Evolutionary conservation across 73 alveolate species (phyloP), one percentile per base, ranked within the genome.

Genomic region (Paramecium octaurelia): DNA sequence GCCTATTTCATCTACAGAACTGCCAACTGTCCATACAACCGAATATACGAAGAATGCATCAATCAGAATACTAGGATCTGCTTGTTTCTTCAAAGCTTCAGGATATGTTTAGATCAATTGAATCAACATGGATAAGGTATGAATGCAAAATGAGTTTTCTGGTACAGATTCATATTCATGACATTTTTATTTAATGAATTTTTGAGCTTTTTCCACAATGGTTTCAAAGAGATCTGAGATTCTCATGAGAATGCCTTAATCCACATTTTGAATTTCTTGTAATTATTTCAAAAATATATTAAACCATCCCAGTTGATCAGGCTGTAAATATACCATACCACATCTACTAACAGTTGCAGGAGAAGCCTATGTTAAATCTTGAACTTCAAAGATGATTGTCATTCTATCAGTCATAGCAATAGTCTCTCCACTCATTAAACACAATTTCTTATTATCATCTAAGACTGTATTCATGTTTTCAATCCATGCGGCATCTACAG

Each of bases 261-360:
- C 94, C 12, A 64, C 35, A 35, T 85, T 46, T 44, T 84, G 84
- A 14, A 92, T 43, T 6, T 84, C 60, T 14, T 38, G 27, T 18
- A 92, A 24, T 58, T 80, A 59, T 93, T 60, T 88, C 84, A 35
- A 50, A 58, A 58, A 20, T n/a, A 58, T 86, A 89, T 60, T 88
- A 46, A 60, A 93, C 95, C 98, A 94, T 7, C 99, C 99, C 48
- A 97, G 64, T 59, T 95, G 83, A 24, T 96, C 97, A 85, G 99
- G 99, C 69, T 97, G 95, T 98, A 97, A 95, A 93, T 96, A 96
- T 64, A 98, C 99, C 99, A 98, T 98, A 21, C 99, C 99, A 93
- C 99, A 97, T 92, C 99, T 93, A 21, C 99, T 94, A 21, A 98
- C 99, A 6, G 99, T 98, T 9, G 99, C 99, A 43, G 99, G 99